Conservation (phyloP, 495 filamentous ascomycete species). For the Podospora comata region DNA sequence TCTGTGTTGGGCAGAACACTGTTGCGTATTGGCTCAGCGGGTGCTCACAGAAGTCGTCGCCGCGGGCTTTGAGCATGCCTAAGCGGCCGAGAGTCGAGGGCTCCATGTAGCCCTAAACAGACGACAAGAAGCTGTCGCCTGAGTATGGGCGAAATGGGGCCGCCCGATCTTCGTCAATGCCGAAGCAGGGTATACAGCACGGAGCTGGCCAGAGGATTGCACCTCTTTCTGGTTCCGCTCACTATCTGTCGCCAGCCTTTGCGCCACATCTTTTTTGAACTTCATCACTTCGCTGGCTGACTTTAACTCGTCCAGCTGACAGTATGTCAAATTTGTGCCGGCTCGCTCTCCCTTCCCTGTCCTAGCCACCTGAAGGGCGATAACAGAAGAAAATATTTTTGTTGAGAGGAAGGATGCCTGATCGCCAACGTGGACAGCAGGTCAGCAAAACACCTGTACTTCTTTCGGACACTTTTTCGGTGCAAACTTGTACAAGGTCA, state of each 20-base stretch:
- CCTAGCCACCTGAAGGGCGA: background rate
- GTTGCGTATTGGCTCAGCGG: conserved; percentile 17
- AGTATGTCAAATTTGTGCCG: background rate
- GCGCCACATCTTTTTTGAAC: conserved; percentile 36
- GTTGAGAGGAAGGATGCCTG: conserved; percentile 16
- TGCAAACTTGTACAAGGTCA: conserved; percentile 33
- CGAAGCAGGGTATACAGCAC: background rate
- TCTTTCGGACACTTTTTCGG: conserved; percentile 36
- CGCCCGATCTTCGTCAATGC: background rate
- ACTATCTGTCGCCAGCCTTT: conserved; percentile 28
- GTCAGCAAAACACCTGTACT: conserved; percentile 23
- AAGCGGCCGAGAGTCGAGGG: conserved; percentile 35
- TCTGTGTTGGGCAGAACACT: conserved; percentile 13
- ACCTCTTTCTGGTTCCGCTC: conserved; percentile 17
- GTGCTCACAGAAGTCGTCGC: conserved; percentile 25
- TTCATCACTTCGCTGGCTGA: conserved; percentile 11
- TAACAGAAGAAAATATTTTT: background rate
- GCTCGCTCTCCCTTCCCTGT: background rate
- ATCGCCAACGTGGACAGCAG: conserved; percentile 10
- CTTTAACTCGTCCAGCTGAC: background rate
- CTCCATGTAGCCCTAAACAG: conserved; percentile 18
- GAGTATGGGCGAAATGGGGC: background rate
- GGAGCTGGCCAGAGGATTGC: conserved; percentile 23
- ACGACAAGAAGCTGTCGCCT: conserved; percentile 14
- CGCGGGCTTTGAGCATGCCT: conserved; percentile 19